Percentiles rank a stretch among this genome's conserved stretches.
These are phyloP conservation scores for Chaetomiaceae sp. DNA, from an alignment of 2,329 filamentous ascomycete species.

Conservation along the genomic window DNA sequence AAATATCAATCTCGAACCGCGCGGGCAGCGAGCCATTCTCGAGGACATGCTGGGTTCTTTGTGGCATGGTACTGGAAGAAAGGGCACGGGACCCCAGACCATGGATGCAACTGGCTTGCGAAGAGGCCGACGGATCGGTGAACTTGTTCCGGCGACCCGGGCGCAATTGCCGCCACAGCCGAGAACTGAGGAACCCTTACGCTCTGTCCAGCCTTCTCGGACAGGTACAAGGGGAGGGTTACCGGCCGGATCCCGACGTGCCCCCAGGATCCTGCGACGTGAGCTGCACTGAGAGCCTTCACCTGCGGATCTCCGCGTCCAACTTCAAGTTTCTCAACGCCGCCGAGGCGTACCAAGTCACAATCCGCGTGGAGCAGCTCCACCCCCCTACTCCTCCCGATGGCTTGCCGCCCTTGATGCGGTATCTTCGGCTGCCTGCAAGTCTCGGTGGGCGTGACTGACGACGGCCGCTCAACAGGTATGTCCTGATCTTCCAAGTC, in stretches of 20 bases:
- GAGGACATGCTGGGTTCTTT: not conserved
- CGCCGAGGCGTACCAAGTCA: too few relatives aligned
- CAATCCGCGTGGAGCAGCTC: too few relatives aligned
- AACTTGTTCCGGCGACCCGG: too few relatives aligned
- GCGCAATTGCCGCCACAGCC: too few relatives aligned
- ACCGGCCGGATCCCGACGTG: not conserved
- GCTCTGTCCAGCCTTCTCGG: not conserved
- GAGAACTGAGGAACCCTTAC: not conserved
- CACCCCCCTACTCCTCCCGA: too few relatives aligned
- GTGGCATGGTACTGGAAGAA: not conserved
- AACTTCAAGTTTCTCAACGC: not conserved
- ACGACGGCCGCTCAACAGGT: too few relatives aligned
- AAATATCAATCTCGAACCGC: not conserved
- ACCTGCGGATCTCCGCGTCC: not conserved
- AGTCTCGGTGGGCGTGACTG: too few relatives aligned
- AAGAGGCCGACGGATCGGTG: not conserved
- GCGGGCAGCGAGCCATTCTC: too few relatives aligned
- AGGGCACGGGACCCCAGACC: not conserved
- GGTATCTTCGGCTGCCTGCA: too few relatives aligned
- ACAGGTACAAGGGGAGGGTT: not conserved
- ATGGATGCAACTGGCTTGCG: not conserved
- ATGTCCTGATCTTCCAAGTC: too few relatives aligned
- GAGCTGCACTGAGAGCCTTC: not conserved
- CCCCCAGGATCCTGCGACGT: not conserved
- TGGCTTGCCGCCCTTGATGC: too few relatives aligned